A percentile compares a stretch with the other conserved stretches of the same genome.
These are phyloP conservation scores for Chenopodium formosanum DNA, from an alignment of 148 eudicot genomes.

Conservation along the genomic window DNA sequence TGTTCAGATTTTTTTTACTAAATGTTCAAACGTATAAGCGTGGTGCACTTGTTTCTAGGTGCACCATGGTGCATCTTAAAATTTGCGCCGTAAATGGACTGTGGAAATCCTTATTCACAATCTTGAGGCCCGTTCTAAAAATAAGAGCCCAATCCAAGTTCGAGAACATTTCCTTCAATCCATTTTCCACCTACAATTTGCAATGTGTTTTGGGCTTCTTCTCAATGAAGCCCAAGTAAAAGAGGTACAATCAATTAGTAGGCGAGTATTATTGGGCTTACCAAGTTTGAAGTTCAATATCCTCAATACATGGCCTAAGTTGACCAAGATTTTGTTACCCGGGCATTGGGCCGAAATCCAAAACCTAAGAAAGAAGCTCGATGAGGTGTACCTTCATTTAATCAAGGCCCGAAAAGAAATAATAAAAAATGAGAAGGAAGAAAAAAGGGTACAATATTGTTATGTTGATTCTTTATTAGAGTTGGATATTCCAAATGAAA, in stretches of 20 bases:
- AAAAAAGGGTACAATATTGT: conserved; percentile 3
- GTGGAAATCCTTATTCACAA: conserved; percentile 1
- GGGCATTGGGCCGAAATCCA: conserved; percentile 17
- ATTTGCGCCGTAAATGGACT: conserved; percentile 22
- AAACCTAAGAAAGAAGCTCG: conserved; percentile 17
- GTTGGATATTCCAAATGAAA: conserved; percentile 9
- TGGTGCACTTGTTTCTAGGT: no score
- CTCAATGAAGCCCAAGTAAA: conserved; percentile 11
- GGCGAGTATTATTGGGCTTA: conserved; percentile 17
- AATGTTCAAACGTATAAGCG: no score
- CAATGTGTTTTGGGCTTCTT: conserved; percentile 24
- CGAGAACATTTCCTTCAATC: conserved; percentile 6
- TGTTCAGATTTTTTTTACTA: no score
- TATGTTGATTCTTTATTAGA: conserved; percentile 22
- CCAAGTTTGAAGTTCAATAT: conserved; percentile 1
- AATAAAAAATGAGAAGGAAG: background rate
- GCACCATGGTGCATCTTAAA: no score
- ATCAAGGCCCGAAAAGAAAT: conserved; percentile 9
- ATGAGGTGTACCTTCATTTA: background rate
- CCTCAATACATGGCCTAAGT: conserved; percentile 23
- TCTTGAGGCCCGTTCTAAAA: conserved; percentile 2
- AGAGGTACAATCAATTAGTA: conserved; percentile 11
- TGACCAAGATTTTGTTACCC: conserved; percentile 5
- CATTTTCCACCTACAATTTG: conserved; percentile 16
- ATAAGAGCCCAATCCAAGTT: conserved; percentile 9